A percentile compares a stretch with the other conserved stretches of the same genome.
Conservation (phyloP, 306 rosid species). For the Psophocarpus tetragonolobus region DNA sequence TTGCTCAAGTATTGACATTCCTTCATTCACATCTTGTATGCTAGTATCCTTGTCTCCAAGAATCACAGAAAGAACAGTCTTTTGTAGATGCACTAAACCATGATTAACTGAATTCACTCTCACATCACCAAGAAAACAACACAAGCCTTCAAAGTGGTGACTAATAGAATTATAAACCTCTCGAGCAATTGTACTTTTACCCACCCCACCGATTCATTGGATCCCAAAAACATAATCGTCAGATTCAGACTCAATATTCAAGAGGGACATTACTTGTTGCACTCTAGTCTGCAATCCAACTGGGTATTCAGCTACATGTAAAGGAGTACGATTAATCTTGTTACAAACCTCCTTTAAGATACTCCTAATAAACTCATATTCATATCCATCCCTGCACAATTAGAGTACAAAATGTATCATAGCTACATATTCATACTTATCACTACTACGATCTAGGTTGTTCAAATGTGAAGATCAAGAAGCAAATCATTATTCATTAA, state of each 20-base stretch:
- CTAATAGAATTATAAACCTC: not conserved
- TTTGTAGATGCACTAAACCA: not conserved
- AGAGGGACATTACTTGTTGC: not conserved
- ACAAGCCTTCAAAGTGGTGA: not conserved
- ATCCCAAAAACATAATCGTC: not conserved
- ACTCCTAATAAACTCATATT: not conserved
- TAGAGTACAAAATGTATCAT: not conserved
- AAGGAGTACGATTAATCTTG: not conserved
- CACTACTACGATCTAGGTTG: not conserved
- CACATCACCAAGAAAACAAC: not conserved
- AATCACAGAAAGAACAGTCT: not conserved
- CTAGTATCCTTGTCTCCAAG: not conserved
- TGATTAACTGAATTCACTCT: not conserved
- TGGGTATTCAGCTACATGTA: not conserved
- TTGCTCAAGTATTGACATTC: not conserved
- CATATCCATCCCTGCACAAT: not conserved
- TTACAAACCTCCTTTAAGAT: not conserved
- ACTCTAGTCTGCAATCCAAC: not conserved
- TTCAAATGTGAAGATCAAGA: not conserved
- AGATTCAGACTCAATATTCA: not conserved
- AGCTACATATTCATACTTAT: too few species aligned
- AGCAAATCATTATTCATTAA: too few species aligned
- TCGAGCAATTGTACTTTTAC: not conserved
- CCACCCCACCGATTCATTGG: not conserved
- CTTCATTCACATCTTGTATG: not conserved